Conservation (phyloP, 805 yeast genomes). For the Saccharomyces jurei region DNA sequence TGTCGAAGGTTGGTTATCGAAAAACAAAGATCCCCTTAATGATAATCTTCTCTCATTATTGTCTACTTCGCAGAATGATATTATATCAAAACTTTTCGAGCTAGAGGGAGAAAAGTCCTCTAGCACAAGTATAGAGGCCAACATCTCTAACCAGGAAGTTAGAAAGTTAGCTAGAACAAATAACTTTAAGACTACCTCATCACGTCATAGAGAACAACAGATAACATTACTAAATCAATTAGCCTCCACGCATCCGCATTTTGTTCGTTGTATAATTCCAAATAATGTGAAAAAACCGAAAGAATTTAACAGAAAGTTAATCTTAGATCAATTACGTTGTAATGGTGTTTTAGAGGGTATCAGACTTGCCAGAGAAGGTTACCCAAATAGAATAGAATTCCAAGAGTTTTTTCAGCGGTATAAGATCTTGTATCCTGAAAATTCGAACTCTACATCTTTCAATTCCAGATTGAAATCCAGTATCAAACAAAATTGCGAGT, state of each 20-base stretch:
- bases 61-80: slow-evolving; percentile 45
- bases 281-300: slow-evolving; percentile 67
- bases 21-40: slow-evolving; percentile 87
- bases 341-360: slow-evolving; percentile 98
- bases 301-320: slow-evolving; percentile 63
- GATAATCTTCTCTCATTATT: slow-evolving; percentile 62
- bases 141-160: slow-evolving; percentile 23
- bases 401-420: slow-evolving; percentile 73
- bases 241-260: slow-evolving; percentile 83
- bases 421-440: slow-evolving; percentile 48
- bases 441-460: slow-evolving; percentile 31
- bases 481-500: slow-evolving; percentile 59
- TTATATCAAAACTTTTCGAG: slow-evolving; percentile 50
- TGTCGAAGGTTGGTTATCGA: slow-evolving; percentile 87
- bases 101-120: slow-evolving; percentile 17
- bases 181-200: slow-evolving; percentile 71
- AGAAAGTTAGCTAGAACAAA: slow-evolving; percentile 24
- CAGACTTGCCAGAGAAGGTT: slow-evolving; percentile 93
- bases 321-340: slow-evolving; percentile 83
- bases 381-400: slow-evolving; percentile 84
- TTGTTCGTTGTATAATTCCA: slow-evolving; percentile 92
- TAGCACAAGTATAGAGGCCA: slow-evolving; percentile 13
- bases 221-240: slow-evolving; percentile 62
- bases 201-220: slow-evolving; percentile 82
- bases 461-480: slow-evolving; percentile 21